Percentiles rank a stretch among this genome's conserved stretches.
Evolutionary conservation across 2,329 filamentous ascomycete species (phyloP).

Genomic region (Aureobasidium leucospermi): DNA sequence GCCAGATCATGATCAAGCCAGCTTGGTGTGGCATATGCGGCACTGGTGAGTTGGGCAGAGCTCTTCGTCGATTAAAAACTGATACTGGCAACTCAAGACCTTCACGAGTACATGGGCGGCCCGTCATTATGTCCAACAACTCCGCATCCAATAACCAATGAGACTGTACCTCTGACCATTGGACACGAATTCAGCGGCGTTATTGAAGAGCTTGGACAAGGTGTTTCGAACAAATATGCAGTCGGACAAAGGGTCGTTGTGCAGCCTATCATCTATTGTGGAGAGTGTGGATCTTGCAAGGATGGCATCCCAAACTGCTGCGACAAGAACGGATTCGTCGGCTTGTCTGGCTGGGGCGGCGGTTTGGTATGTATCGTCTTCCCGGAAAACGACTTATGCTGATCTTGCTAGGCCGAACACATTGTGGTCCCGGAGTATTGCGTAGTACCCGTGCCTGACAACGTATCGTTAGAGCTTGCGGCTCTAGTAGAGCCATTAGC

Average conservation of each 20-base stretch:
- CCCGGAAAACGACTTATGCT: neutral
- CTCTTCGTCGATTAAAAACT: neutral
- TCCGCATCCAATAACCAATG: conserved; percentile 49
- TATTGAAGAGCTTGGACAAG: conserved; percentile 46
- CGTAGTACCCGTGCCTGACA: conserved; percentile 43
- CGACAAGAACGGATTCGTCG: conserved; percentile 47
- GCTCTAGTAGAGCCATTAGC: conserved; percentile 49
- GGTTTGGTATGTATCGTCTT: conserved; percentile 29
- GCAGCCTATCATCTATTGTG: conserved; percentile 50
- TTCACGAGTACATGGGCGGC: conserved; percentile 30
- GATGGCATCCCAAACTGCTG: conserved; percentile 49
- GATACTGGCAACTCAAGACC: conserved; percentile 16
- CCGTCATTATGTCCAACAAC: conserved; percentile 38
- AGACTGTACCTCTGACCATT: conserved; percentile 45
- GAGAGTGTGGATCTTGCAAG: conserved; percentile 44
- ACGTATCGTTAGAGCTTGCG: conserved; percentile 45
- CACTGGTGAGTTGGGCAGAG: conserved; percentile 14
- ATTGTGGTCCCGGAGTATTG: conserved; percentile 42
- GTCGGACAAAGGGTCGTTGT: conserved; percentile 43
- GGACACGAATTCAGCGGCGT: conserved; percentile 48
- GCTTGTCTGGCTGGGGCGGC: conserved; percentile 46
- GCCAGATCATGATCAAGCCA: conserved; percentile 31
- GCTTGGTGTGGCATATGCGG: conserved; percentile 31
- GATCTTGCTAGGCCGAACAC: conserved; percentile 21
- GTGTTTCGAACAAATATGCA: conserved; percentile 38